phyloP scores from a whole-genome alignment of 2,329 filamentous ascomycete species.

The Claviceps purpurea region DNA sequence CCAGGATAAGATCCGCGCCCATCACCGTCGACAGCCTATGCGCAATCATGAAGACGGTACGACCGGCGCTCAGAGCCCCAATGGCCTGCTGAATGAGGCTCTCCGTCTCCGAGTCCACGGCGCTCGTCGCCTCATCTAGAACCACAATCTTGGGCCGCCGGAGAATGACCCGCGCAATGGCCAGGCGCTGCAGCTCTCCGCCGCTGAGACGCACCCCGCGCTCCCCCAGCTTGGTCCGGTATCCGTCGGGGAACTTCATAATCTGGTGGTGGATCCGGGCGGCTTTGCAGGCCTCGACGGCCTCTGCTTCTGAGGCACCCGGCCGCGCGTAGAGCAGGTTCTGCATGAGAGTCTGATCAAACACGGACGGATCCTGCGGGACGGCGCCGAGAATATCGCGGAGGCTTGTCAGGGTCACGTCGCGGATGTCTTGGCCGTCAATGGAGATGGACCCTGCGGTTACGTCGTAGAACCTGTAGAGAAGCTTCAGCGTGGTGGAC shows the following conservation, averaged over 20 bases:
- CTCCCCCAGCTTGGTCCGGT: conserved; percentile 34
- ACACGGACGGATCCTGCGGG: conserved; percentile 50
- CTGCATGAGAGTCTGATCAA: conserved; percentile 50
- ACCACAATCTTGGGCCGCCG: conserved; percentile 17
- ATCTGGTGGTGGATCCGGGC: conserved; percentile 55
- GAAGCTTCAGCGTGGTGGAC: conserved; percentile 46
- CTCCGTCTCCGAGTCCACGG: conserved; percentile 32
- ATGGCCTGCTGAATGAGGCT: conserved; percentile 30
- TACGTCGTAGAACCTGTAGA: conserved; percentile 48
- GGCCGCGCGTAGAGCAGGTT: conserved; percentile 52
- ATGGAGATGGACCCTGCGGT: conserved; percentile 39
- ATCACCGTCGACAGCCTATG: conserved; percentile 29
- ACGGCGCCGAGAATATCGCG: conserved; percentile 48
- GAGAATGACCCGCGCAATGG: conserved; percentile 27
- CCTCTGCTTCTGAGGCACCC: conserved; percentile 46
- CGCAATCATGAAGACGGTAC: conserved; percentile 39
- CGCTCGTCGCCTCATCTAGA: conserved; percentile 39
- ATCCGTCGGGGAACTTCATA: conserved; percentile 38
- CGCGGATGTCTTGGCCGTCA: conserved; percentile 45
- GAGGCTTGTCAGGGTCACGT: conserved; percentile 43
- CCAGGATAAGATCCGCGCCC: conserved; percentile 37
- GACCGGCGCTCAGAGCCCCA: conserved; percentile 27
- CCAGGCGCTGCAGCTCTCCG: conserved; percentile 36
- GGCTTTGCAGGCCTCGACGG: conserved; percentile 45
- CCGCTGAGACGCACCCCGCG: conserved; percentile 34